Conservation (phyloP, 257 asterid species). For the Przewalskia tangutica region DNA sequence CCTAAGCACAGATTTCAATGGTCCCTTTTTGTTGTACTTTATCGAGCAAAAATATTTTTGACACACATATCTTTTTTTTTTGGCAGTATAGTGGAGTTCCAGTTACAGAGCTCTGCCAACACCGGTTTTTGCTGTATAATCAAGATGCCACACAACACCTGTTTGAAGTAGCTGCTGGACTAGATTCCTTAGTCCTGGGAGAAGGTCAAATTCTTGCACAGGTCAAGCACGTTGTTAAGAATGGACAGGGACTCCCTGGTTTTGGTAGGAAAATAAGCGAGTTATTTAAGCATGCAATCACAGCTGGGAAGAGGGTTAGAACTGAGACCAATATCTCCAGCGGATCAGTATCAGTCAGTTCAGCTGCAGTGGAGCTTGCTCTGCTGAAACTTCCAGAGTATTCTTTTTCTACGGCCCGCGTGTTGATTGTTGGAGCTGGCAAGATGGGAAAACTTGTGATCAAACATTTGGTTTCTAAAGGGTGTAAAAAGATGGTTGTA, state of each 20-base stretch:
- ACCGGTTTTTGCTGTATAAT: constrained; percentile 56
- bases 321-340: constrained; percentile 71
- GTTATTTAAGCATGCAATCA: constrained; percentile 72
- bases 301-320: constrained; percentile 87
- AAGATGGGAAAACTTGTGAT: constrained; percentile 94
- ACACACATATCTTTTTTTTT: constrained; percentile 1
- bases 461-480: constrained; percentile 80
- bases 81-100: constrained; percentile 74
- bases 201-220: constrained; percentile 96
- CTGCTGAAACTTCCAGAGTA: constrained; percentile 58
- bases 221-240: constrained; percentile 79
- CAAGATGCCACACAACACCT: constrained; percentile 69
- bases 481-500: constrained; percentile 63
- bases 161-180: constrained; percentile 86
- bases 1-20: background rate
- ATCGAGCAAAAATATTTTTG: background rate
- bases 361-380: constrained; percentile 97
- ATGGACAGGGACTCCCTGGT: constrained; percentile 72
- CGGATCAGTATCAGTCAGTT: constrained; percentile 90
- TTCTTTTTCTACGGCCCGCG: constrained; percentile 38
- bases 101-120: constrained; percentile 50
- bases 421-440: constrained; percentile 89
- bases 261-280: constrained; percentile 74
- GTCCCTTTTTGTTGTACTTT: background rate
- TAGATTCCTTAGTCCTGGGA: constrained; percentile 86